phyloP scores from a whole-genome alignment of 352 stramenopile species.

The Pythium aristosporum region DNA sequence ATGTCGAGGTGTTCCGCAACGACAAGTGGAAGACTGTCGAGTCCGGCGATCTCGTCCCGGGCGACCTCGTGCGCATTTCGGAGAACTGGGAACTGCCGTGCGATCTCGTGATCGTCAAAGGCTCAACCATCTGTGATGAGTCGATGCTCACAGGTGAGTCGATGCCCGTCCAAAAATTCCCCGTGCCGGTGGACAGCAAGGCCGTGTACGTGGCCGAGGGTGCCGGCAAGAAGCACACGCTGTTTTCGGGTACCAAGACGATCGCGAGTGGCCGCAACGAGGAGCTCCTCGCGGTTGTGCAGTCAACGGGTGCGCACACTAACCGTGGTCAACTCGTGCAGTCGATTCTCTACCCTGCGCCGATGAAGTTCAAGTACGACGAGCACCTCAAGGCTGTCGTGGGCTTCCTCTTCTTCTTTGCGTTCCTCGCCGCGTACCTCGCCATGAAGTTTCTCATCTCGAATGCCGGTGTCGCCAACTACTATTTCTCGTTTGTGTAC shows the following conservation, averaged over 20 bases:
- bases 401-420: constrained; percentile 40
- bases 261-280: constrained; percentile 19
- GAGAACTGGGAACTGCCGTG: constrained; percentile 31
- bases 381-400: constrained; percentile 43
- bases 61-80: constrained; percentile 41
- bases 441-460: constrained; percentile 41
- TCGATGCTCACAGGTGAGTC: constrained; percentile 50
- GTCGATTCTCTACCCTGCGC: constrained; percentile 60
- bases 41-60: constrained; percentile 48
- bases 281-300: constrained; percentile 46
- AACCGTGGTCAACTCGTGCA: constrained; percentile 73
- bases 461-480: constrained; percentile 54
- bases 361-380: constrained; percentile 64
- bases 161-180: constrained; percentile 44
- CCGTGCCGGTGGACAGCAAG: constrained; percentile 12
- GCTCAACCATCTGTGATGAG: constrained; percentile 44
- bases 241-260: constrained; percentile 35
- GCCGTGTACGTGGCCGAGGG: constrained; percentile 31
- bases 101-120: constrained; percentile 45
- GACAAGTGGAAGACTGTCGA: constrained; percentile 43
- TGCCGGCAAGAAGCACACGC: constrained; percentile 28
- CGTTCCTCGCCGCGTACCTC: constrained; percentile 25
- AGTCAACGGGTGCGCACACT: constrained; percentile 62
- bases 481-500: constrained; percentile 25
- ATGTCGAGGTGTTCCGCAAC: constrained; percentile 66